Evolutionary conservation across 2,329 filamentous ascomycete genomes (phyloP).

Genomic region (Scedosporium dehoogii): DNA sequence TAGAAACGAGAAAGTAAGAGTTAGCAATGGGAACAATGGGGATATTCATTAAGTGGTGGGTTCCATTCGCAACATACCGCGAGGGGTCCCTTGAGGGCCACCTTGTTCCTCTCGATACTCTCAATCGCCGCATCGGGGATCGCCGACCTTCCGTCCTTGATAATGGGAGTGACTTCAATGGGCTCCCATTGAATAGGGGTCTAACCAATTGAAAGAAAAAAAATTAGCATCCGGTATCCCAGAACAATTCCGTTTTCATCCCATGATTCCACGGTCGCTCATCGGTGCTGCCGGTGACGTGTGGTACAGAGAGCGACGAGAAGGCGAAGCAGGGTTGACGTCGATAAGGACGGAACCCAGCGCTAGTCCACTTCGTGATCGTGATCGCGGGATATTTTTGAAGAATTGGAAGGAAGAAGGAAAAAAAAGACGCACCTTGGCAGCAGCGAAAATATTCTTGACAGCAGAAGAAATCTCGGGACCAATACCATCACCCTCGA

Average conservation of each 20-base stretch:
- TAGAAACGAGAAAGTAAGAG: slow-evolving; percentile 7
- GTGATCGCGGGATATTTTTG: neutral
- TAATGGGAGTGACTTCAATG: slow-evolving; percentile 85
- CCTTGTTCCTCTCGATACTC: slow-evolving; percentile 90
- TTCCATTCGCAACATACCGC: slow-evolving; percentile 53
- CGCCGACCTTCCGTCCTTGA: slow-evolving; percentile 91
- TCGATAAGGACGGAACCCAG: neutral
- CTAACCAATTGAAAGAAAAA: slow-evolving; percentile 28
- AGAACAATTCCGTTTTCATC: neutral
- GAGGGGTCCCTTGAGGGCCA: slow-evolving; percentile 95
- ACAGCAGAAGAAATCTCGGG: slow-evolving; percentile 96
- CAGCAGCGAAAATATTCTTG: slow-evolving; percentile 96
- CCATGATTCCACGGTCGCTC: neutral
- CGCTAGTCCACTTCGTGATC: neutral
- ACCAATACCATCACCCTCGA: slow-evolving; percentile 98
- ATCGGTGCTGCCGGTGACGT: neutral
- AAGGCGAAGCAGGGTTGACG: neutral
- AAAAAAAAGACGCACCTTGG: slow-evolving; percentile 54
- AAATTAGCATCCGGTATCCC: neutral
- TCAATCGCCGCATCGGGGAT: slow-evolving; percentile 89
- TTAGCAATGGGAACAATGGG: neutral
- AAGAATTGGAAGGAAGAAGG: neutral
- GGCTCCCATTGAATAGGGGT: slow-evolving; percentile 94
- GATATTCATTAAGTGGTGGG: neutral
- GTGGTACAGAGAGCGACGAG: neutral